Conservation (phyloP, 2,329 filamentous ascomycete species). For the Exophiala aquamarina region DNA sequence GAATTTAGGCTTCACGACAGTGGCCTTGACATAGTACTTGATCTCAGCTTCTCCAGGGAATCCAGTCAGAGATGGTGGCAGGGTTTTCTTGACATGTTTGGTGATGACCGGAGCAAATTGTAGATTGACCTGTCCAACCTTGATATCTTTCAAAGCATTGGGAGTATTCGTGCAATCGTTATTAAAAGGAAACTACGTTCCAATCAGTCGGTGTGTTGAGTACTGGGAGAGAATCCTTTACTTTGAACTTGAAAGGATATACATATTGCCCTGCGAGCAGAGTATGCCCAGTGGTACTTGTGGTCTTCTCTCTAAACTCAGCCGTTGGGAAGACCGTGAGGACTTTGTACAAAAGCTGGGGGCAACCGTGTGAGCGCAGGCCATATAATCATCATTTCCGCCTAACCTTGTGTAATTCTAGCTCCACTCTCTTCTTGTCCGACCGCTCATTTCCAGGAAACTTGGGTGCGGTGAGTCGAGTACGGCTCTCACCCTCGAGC, state of each 20-base stretch:
- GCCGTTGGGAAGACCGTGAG: constrained; percentile 46
- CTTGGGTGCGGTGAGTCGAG: constrained; percentile 42
- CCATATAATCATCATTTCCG: constrained; percentile 1
- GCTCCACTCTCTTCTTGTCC: constrained; percentile 49
- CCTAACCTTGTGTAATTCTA: constrained; percentile 51
- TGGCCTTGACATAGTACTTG: constrained; percentile 93
- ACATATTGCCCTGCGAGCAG: constrained; percentile 47
- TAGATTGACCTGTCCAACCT: constrained; percentile 44
- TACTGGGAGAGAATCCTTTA: constrained; percentile 24
- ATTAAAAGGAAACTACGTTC: constrained; percentile 49
- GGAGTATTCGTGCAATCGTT: constrained; percentile 48
- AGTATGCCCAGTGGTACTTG: constrained; percentile 40
- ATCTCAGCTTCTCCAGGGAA: constrained; percentile 88
- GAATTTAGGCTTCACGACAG: constrained; percentile 80
- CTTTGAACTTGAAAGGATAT: constrained; percentile 52
- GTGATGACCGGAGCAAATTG: constrained; percentile 45
- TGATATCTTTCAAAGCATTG: constrained; percentile 47
- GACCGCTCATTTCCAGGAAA: constrained; percentile 42
- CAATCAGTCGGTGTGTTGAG: constrained; percentile 1
- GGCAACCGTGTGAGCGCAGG: constrained; percentile 8
- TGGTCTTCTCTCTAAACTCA: constrained; percentile 37
- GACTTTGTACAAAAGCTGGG: constrained; percentile 49
- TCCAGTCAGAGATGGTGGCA: constrained; percentile 86
- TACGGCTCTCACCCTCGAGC: constrained; percentile 50
- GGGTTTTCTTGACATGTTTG: constrained; percentile 76